These are phyloP conservation scores for Diaporthe eres DNA, from an alignment of 2,329 filamentous ascomycete genomes.

Conservation along the genomic window DNA sequence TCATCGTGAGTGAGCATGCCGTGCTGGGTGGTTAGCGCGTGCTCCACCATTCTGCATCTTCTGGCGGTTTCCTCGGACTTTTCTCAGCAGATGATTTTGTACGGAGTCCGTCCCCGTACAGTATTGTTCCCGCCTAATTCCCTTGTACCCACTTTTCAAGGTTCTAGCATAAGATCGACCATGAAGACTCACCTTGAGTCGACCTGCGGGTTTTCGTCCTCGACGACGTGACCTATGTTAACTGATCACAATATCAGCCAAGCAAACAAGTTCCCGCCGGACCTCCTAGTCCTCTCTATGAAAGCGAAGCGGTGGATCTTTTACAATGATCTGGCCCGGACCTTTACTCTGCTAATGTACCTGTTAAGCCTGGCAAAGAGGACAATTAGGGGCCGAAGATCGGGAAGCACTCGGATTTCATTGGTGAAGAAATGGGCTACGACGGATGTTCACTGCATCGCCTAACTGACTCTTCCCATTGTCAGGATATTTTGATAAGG, in stretches of 20 bases:
- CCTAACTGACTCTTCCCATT: not conserved
- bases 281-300: not conserved
- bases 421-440: not conserved
- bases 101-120: not conserved
- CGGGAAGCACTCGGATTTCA: not conserved
- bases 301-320: not conserved
- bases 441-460: not conserved
- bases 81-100: not conserved
- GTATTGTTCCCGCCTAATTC: too few species aligned
- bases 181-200: not conserved
- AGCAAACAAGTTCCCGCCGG: not conserved
- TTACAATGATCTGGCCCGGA: not conserved
- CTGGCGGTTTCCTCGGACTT: not conserved
- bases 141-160: not conserved
- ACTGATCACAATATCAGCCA: not conserved
- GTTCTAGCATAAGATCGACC: not conserved
- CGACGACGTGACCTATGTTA: not conserved
- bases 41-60: not conserved
- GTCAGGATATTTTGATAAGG: not conserved
- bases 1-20: not conserved
- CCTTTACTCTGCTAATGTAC: not conserved
- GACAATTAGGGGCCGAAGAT: not conserved
- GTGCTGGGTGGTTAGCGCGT: not conserved
- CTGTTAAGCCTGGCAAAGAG: not conserved
- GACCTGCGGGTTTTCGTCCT: not conserved